Percentiles rank a stretch among this genome's conserved stretches.
phyloP scores from a whole-genome alignment of 176 grass and related monocot species.

The Carex kokanica region DNA sequence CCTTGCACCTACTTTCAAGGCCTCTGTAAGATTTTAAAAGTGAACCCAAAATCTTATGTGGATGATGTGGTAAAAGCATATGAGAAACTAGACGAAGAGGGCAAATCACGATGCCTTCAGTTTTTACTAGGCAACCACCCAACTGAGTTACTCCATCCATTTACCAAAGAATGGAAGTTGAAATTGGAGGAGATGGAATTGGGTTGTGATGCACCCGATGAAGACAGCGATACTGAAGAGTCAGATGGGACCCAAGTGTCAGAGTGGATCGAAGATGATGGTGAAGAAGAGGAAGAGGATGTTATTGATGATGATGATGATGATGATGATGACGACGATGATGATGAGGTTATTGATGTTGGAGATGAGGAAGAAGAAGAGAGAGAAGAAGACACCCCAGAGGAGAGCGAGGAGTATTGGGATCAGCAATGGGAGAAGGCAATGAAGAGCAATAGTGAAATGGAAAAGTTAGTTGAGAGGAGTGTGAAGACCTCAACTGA shows the following conservation, averaged over 20 bases:
- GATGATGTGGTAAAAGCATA: constrained; percentile 91
- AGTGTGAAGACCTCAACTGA: constrained; percentile 44
- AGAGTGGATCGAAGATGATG: constrained; percentile 50
- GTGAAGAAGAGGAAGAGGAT: background rate
- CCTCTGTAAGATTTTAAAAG: constrained; percentile 78
- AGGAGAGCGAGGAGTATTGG: constrained; percentile 64
- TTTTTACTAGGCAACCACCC: constrained; percentile 88
- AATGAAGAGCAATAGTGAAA: constrained; percentile 62
- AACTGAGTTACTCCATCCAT: constrained; percentile 77
- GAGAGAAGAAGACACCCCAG: constrained; percentile 22
- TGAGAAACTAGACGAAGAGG: constrained; percentile 54
- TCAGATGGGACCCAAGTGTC: constrained; percentile 24
- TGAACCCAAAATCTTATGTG: constrained; percentile 74
- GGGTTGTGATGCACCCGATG: constrained; percentile 85
- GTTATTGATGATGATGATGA: constrained; percentile 19
- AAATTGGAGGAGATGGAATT: constrained; percentile 94
- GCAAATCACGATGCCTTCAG: constrained; percentile 62
- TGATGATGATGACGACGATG: too few relatives aligned
- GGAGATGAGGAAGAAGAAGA: constrained; percentile 32
- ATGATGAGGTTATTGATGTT: constrained; percentile 24
- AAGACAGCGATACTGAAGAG: constrained; percentile 44
- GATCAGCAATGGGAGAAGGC: constrained; percentile 69
- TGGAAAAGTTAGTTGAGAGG: constrained; percentile 76
- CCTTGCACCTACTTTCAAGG: constrained; percentile 66
- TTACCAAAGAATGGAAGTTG: constrained; percentile 92